Percentiles rank a stretch among this genome's conserved stretches.
Conservation (phyloP, 2,329 filamentous ascomycete species). For the Hawksworthiomyces lignivorus region DNA sequence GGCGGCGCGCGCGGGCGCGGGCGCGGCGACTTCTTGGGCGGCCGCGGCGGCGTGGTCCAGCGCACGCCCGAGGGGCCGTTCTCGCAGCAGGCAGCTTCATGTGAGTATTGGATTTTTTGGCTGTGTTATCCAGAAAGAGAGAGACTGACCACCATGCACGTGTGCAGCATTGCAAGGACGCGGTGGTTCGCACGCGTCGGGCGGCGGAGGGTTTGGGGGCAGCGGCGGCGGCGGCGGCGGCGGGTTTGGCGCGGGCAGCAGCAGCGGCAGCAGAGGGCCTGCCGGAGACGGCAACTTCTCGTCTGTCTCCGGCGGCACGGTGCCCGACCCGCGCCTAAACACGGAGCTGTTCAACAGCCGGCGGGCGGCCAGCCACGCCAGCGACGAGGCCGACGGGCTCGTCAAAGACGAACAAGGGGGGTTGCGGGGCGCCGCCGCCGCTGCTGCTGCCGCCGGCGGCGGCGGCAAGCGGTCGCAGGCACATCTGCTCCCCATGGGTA, state of each 20-base stretch:
- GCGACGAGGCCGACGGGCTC: constrained; percentile 35
- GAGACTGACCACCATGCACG: too few relatives aligned
- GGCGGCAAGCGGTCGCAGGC: constrained; percentile 19
- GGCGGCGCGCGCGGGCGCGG: constrained; percentile 20
- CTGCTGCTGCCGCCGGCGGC: constrained; percentile 14
- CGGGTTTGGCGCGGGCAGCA: constrained; percentile 19
- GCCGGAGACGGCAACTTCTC: constrained; percentile 7
- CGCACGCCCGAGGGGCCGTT: constrained; percentile 29
- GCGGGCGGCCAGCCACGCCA: constrained; percentile 22
- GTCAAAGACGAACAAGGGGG: too few relatives aligned
- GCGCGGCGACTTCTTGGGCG: constrained; percentile 18
- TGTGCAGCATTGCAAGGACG: constrained; percentile 12
- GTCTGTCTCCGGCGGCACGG: constrained; percentile 18
- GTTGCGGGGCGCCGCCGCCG: constrained; percentile 29
- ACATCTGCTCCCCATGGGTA: constrained; percentile 45
- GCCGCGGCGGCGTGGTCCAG: constrained; percentile 20
- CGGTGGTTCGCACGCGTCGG: too few relatives aligned
- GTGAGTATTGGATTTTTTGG: constrained; percentile 14
- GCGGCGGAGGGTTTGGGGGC: constrained; percentile 13
- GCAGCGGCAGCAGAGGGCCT: constrained; percentile 10
- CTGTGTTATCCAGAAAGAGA: too few relatives aligned
- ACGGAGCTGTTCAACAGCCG: constrained; percentile 47
- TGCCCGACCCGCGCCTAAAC: constrained; percentile 45
- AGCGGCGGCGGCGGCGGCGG: constrained; percentile 19
- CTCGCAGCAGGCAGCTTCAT: constrained; percentile 22